These are phyloP conservation scores for Westerdykella ornata DNA, from an alignment of 2,329 filamentous ascomycete species.

Conservation along the genomic window DNA sequence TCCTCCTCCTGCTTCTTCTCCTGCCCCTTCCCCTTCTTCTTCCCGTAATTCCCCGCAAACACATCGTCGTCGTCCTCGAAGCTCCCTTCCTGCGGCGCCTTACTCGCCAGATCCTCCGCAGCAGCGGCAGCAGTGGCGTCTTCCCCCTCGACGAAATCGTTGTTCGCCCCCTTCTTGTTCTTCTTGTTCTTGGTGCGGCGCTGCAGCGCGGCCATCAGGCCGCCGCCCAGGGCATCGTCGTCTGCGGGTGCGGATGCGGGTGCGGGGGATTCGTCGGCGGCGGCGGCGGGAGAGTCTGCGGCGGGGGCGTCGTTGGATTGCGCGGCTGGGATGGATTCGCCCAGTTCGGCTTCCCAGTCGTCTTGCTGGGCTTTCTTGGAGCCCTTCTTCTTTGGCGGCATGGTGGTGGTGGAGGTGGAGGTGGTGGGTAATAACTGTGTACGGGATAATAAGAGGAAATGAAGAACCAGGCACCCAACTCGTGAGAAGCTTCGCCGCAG, in stretches of 20 bases:
- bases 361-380: constrained; percentile 76
- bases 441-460: background rate
- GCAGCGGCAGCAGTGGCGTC: constrained; percentile 42
- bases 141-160: constrained; percentile 66
- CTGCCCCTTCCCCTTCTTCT: constrained; percentile 59
- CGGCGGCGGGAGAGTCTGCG: constrained; percentile 32
- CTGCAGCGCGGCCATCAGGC: constrained; percentile 45
- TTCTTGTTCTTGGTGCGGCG: constrained; percentile 67
- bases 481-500: background rate
- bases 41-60: constrained; percentile 62
- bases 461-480: background rate
- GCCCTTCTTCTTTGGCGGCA: constrained; percentile 95
- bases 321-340: constrained; percentile 66
- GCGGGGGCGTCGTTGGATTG: constrained; percentile 48
- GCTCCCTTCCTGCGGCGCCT: constrained; percentile 72
- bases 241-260: constrained; percentile 37
- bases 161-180: constrained; percentile 69
- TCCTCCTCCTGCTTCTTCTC: constrained; percentile 36
- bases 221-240: constrained; percentile 44
- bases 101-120: constrained; percentile 47
- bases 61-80: constrained; percentile 69
- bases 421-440: background rate
- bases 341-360: constrained; percentile 91
- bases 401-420: constrained; percentile 34
- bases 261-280: constrained; percentile 6